These are phyloP conservation scores for Cyphellophora attinorum DNA, from an alignment of 2,329 filamentous ascomycete species.

Conservation along the genomic window DNA sequence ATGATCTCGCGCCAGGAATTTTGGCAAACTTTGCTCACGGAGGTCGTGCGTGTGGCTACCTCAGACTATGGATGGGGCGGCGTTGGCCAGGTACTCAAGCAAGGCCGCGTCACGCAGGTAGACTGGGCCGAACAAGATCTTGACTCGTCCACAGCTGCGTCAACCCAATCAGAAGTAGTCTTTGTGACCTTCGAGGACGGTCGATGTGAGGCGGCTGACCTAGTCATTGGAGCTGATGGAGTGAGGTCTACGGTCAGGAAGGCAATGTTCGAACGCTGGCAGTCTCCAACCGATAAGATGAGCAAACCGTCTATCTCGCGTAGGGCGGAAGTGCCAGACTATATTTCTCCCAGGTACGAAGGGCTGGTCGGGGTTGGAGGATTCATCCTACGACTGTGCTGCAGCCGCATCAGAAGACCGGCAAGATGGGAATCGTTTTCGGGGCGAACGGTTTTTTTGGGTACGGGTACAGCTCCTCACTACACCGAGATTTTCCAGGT, in stretches of 20 bases:
- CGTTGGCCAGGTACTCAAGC: too few relatives aligned
- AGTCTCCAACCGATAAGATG: neutral
- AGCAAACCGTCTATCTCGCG: too few relatives aligned
- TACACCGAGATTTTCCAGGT: too few relatives aligned
- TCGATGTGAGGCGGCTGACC: conserved; percentile 26
- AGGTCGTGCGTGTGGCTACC: conserved; percentile 24
- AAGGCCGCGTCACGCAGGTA: too few relatives aligned
- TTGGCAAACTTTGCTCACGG: conserved; percentile 27
- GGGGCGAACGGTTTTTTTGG: conserved; percentile 43
- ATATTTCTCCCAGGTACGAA: conserved; percentile 28
- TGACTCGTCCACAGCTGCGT: too few relatives aligned
- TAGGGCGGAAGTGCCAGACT: too few relatives aligned
- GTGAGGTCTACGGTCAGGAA: conserved; percentile 26
- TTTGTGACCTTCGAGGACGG: conserved; percentile 27
- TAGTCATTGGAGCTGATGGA: conserved; percentile 35
- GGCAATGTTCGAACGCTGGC: conserved; percentile 25
- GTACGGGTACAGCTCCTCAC: conserved; percentile 28
- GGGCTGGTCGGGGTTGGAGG: conserved; percentile 38
- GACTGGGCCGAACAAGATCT: too few relatives aligned
- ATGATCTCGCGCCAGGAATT: conserved; percentile 28
- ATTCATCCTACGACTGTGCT: conserved; percentile 29
- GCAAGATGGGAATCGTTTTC: conserved; percentile 34
- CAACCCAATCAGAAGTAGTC: conserved; percentile 14
- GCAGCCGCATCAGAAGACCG: conserved; percentile 19
- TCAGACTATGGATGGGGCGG: too few relatives aligned